phyloP scores from a whole-genome alignment of 306 rosid species.

The Quercus ilex region DNA sequence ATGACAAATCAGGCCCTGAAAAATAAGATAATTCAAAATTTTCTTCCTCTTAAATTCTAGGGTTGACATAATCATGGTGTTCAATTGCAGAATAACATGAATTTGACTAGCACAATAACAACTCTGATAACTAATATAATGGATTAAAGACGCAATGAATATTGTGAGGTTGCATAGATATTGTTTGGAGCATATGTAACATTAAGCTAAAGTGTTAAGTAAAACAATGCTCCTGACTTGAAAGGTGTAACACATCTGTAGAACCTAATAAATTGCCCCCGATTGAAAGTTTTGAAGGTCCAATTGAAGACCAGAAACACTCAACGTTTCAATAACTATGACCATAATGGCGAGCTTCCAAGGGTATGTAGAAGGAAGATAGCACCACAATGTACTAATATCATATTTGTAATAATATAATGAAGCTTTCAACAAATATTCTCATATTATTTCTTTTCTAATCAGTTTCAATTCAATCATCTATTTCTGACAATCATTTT shows the following conservation, averaged over 20 bases:
- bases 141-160: neutral
- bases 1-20: neutral
- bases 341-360: neutral
- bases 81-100: neutral
- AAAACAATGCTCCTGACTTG: neutral
- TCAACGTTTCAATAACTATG: neutral
- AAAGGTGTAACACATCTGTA: neutral
- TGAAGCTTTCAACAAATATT: neutral
- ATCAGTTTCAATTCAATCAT: neutral
- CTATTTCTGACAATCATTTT: neutral
- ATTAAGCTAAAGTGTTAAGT: neutral
- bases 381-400: neutral
- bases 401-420: neutral
- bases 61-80: neutral
- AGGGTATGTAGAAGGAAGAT: neutral
- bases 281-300: neutral
- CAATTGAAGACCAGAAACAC: neutral
- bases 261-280: neutral
- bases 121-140: neutral
- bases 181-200: neutral
- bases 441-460: neutral
- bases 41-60: neutral
- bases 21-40: neutral
- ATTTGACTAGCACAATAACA: neutral
- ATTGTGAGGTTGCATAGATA: neutral